A percentile compares a stretch with the other conserved stretches of the same genome.
Conservation (phyloP, 768 basidiomycete species). For the Leccinum variicolor region DNA sequence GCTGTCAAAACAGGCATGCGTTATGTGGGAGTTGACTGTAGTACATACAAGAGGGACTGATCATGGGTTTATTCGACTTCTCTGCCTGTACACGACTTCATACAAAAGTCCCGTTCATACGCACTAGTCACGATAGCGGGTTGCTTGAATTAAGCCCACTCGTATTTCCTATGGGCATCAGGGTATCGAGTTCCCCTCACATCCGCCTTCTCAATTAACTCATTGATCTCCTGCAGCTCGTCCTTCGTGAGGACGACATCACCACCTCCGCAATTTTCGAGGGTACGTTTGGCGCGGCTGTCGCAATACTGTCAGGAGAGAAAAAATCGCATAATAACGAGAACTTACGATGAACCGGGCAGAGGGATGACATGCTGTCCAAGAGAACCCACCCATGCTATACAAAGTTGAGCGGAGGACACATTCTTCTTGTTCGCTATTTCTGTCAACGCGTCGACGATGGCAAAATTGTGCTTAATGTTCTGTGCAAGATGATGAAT, state of each 20-base stretch:
- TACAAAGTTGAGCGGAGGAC: conserved; percentile 41
- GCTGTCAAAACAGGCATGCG: too few species aligned
- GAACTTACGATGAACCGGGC: conserved; percentile 42
- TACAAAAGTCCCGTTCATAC: background rate
- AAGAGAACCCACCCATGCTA: conserved; percentile 42
- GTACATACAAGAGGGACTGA: background rate
- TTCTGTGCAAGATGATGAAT: conserved; percentile 22
- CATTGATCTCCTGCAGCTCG: conserved; percentile 40
- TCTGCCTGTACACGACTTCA: background rate
- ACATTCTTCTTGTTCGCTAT: conserved; percentile 42
- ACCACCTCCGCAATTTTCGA: conserved; percentile 44
- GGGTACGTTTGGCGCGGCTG: conserved; percentile 37
- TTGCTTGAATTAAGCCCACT: conserved; percentile 27
- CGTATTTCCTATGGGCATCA: conserved; percentile 10
- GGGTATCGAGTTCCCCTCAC: conserved; percentile 42
- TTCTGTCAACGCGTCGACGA: conserved; percentile 40
- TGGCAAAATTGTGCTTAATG: conserved; percentile 40
- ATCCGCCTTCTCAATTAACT: conserved; percentile 32
- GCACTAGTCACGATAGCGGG: background rate
- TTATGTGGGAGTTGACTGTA: too few species aligned
- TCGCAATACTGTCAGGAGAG: background rate
- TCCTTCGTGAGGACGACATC: conserved; percentile 38
- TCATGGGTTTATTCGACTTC: background rate
- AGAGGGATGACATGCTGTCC: conserved; percentile 47
- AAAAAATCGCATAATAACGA: background rate